phyloP scores from a whole-genome alignment of 2,329 filamentous ascomycete species.

The Alternaria tenuissima region DNA sequence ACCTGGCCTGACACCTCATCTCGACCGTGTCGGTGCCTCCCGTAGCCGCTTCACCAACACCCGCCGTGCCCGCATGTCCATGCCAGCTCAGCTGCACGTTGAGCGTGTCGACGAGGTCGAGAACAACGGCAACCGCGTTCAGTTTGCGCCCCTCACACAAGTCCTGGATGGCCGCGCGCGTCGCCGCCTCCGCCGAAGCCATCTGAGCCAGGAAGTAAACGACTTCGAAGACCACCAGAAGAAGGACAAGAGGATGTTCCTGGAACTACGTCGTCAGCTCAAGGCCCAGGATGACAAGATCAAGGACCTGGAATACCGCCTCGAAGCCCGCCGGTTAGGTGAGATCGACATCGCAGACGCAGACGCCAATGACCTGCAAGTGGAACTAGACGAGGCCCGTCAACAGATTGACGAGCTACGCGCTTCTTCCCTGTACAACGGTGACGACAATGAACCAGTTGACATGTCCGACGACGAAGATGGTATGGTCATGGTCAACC shows the following conservation, averaged over 20 bases:
- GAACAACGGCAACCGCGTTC: constrained; percentile 33
- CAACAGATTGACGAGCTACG: constrained; percentile 49
- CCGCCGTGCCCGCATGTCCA: constrained; percentile 45
- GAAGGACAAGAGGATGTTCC: constrained; percentile 49
- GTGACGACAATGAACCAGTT: constrained; percentile 32
- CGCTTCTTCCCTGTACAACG: constrained; percentile 42
- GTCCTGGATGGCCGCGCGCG: constrained; percentile 45
- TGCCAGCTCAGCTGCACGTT: constrained; percentile 46
- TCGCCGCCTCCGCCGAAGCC: constrained; percentile 52
- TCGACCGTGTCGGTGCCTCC: constrained; percentile 39
- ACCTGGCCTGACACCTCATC: constrained; percentile 44
- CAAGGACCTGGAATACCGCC: constrained; percentile 49
- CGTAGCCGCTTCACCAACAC: constrained; percentile 35
- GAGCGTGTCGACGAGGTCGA: constrained; percentile 37
- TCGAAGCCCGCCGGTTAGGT: constrained; percentile 47
- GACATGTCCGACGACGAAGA: constrained; percentile 42
- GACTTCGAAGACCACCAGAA: constrained; percentile 49
- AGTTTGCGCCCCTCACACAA: constrained; percentile 47
- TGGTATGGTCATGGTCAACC: constrained; percentile 44
- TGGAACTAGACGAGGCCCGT: constrained; percentile 45
- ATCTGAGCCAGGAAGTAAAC: constrained; percentile 53
- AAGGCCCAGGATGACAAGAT: constrained; percentile 48
- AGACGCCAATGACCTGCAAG: constrained; percentile 42
- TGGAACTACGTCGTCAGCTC: constrained; percentile 49
- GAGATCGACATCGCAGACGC: constrained; percentile 51